phyloP scores from a whole-genome alignment of 345 rosid species.

The Alliaria petiolata region DNA sequence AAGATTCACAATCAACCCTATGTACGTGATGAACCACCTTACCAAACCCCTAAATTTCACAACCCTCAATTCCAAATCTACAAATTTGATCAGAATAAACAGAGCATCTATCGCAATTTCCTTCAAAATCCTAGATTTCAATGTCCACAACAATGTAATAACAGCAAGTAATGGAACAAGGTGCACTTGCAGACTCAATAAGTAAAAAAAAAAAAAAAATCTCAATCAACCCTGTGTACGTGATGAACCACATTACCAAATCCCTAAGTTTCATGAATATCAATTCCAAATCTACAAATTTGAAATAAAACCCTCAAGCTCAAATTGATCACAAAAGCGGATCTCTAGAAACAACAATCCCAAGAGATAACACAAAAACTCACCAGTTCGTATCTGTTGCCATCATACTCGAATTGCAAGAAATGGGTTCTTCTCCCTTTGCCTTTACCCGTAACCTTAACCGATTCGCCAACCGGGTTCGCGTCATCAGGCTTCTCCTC shows the following conservation, averaged over 20 bases:
- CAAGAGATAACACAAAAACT: no score
- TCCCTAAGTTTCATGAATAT: background rate
- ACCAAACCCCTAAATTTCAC: no score
- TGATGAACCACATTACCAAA: background rate
- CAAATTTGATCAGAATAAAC: no score
- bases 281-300: background rate
- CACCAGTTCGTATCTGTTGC: slow-evolving; percentile 63
- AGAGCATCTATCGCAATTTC: background rate
- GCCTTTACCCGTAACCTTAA: slow-evolving; percentile 73
- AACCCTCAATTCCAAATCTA: no score
- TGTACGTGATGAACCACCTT: no score
- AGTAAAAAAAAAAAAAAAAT: background rate
- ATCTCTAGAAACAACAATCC: background rate
- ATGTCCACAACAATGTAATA: background rate
- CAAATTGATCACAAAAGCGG: background rate
- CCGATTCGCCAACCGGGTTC: slow-evolving; percentile 61
- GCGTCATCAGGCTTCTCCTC: slow-evolving; percentile 72
- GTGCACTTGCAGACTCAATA: background rate
- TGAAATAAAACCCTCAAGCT: background rate
- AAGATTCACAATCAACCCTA: no score
- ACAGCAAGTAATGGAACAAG: background rate
- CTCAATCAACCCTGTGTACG: background rate
- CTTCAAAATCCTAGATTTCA: background rate
- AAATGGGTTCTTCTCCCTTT: slow-evolving; percentile 60
- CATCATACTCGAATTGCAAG: slow-evolving; percentile 68